Percentiles rank a stretch among this genome's conserved stretches.
These are phyloP conservation scores for Ambrosiella xylebori DNA, from an alignment of 2,329 filamentous ascomycete genomes.

Conservation along the genomic window DNA sequence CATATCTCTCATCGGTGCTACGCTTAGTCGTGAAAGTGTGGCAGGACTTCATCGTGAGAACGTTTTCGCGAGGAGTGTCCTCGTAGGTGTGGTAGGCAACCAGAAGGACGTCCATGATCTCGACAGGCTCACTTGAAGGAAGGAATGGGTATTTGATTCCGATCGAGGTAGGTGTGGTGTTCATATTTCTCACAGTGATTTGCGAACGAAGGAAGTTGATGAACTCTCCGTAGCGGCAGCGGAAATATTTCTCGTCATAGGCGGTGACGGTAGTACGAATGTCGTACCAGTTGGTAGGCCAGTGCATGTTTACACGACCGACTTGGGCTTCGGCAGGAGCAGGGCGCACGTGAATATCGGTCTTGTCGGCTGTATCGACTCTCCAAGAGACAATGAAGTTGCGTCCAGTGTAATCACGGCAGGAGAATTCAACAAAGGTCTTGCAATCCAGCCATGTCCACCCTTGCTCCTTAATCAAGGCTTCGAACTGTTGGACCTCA, in stretches of 20 bases:
- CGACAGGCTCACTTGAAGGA: neutral
- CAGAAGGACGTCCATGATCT: neutral
- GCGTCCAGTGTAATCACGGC: neutral
- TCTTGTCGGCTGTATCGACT: neutral
- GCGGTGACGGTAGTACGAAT: neutral
- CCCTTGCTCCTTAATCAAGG: neutral
- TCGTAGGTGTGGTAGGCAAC: neutral
- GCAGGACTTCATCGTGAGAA: neutral
- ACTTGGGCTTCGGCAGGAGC: constrained; percentile 1
- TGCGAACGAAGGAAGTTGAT: neutral
- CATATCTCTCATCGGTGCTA: neutral
- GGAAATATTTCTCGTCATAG: neutral
- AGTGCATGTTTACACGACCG: constrained; percentile 8
- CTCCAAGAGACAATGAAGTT: constrained; percentile 4
- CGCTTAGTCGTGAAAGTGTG: neutral
- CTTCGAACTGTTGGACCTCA: constrained; percentile 5
- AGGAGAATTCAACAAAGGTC: constrained; percentile 8
- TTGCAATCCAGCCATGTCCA: constrained; percentile 1
- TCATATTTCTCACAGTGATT: neutral
- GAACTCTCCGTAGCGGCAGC: neutral
- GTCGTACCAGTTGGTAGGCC: neutral
- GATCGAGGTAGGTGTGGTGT: neutral
- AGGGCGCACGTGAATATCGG: neutral
- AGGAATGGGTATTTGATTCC: neutral
- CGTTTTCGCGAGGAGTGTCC: neutral